Base-by-base conservation (phyloP, 306 rosid species). In the Styphnolobium japonicum region DNA sequence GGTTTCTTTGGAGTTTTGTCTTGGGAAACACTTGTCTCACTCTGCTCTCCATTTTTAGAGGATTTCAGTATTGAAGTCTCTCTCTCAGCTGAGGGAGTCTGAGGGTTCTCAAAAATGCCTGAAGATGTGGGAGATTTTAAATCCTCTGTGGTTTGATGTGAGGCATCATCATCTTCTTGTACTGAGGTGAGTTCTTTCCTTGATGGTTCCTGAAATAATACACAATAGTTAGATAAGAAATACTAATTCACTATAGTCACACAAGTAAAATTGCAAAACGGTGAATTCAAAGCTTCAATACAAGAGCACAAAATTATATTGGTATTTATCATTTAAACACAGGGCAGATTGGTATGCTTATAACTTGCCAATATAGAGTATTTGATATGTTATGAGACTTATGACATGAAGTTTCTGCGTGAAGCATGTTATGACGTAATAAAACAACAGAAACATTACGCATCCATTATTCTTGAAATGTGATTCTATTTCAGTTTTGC, bases 1-100 rank as follows among this genome's bases (percentile, higher is more conserved):
- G 97, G 96, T 79, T 92, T 94, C 80, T 86, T 92, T n/a, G 43
- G 78, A 49, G 88, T 55, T 56, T 86, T 87, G 19, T 87, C 92
- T 76, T 90, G 80, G 19, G 88, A 81, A 23, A 43, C 62, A 48
- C 88, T 78, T 23, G 83, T 80, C 36, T 89, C 91, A 14, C 84
- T 87, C 58, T 87, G 92, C 34, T 91, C 91, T 77, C 56, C 90
- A 4, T 70, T 82, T 58, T 86, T 88, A 3, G 85, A 76, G 40
- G 87, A 36, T 84, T 87, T 91, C 73, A 45, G 67, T 18, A 84
- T 52, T 2, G 86, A 86, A 51, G 58, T 40, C 64, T 91, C 92
- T 61, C 81, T 71, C 39, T 93, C 92, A 9, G 76, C 73, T 11
- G 88, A 88, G 51, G 89, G 81, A 29, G 90, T 85, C 23, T 63